These are phyloP conservation scores for Aureobasidium sp. DNA, from an alignment of 2,329 filamentous ascomycete species.

Conservation along the genomic window DNA sequence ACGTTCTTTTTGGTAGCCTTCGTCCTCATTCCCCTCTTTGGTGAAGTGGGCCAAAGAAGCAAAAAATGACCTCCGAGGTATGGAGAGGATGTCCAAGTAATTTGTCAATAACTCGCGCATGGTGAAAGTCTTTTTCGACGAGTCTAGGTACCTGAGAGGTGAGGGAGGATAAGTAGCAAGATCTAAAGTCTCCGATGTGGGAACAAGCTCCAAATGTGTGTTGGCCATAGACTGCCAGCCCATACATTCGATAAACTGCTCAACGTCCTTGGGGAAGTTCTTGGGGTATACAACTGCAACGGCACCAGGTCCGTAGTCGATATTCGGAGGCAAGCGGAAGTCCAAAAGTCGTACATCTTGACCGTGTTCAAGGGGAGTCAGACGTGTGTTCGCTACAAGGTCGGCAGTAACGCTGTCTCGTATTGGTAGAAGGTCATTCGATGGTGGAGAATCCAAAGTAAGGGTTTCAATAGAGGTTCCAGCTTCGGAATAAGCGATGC, in stretches of 20 bases:
- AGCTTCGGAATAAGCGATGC: neutral
- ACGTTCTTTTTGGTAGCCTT: conserved; percentile 59
- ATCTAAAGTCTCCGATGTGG: conserved; percentile 26
- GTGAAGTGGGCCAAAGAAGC: conserved; percentile 69
- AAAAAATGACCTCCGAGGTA: conserved; percentile 83
- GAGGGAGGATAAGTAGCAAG: conserved; percentile 26
- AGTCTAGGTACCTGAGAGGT: conserved; percentile 30
- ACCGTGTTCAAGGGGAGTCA: conserved; percentile 74
- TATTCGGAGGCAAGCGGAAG: conserved; percentile 40
- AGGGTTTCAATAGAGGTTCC: neutral
- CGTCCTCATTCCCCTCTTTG: conserved; percentile 45
- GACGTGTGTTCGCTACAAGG: conserved; percentile 57
- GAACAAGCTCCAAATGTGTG: conserved; percentile 48
- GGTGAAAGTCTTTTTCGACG: conserved; percentile 42
- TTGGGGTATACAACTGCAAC: conserved; percentile 77
- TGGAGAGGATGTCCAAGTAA: conserved; percentile 81
- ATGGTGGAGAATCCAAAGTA: conserved; percentile 20
- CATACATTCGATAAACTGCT: conserved; percentile 70
- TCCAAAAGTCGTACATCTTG: conserved; percentile 85
- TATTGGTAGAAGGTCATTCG: conserved; percentile 47
- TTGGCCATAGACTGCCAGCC: conserved; percentile 69
- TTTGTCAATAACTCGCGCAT: conserved; percentile 69
- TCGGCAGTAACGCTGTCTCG: conserved; percentile 48
- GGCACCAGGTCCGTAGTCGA: conserved; percentile 62
- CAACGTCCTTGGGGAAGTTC: conserved; percentile 76